Evolutionary conservation across 2,329 filamentous ascomycete species (phyloP).

Genomic region (Fusarium armeniacum): DNA sequence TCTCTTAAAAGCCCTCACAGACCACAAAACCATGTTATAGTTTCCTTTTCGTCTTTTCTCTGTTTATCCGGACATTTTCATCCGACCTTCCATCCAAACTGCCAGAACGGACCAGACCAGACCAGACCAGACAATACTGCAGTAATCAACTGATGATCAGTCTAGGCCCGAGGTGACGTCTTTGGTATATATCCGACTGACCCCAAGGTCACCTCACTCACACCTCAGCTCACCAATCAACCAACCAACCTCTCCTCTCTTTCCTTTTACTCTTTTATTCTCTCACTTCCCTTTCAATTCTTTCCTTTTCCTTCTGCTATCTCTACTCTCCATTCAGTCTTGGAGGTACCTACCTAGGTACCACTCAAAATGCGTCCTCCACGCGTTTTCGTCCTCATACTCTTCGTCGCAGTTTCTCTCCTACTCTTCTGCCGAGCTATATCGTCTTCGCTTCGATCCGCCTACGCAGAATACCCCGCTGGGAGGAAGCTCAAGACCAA

Average conservation of each 20-base stretch:
- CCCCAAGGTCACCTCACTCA: constrained; percentile 44
- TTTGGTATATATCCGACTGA: constrained; percentile 46
- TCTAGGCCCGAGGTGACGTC: constrained; percentile 43
- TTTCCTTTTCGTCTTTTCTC: constrained; percentile 6
- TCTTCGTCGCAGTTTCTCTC: constrained; percentile 67
- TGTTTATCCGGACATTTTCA: constrained; percentile 12
- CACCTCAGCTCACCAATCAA: constrained; percentile 42
- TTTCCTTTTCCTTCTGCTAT: constrained; percentile 5
- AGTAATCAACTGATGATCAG: constrained; percentile 29
- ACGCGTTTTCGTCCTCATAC: constrained; percentile 66
- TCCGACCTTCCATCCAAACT: constrained; percentile 9
- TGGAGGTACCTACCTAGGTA: constrained; percentile 15
- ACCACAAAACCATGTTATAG: constrained; percentile 18
- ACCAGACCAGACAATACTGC: neutral
- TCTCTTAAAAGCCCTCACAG: constrained; percentile 14
- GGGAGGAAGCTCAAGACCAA: constrained; percentile 46
- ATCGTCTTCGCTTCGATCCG: constrained; percentile 54
- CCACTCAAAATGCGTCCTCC: constrained; percentile 65
- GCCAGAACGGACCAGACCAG: neutral
- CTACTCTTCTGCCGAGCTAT: constrained; percentile 69
- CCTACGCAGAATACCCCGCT: constrained; percentile 50
- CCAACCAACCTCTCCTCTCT: constrained; percentile 9
- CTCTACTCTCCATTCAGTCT: constrained; percentile 6
- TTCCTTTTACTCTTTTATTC: constrained; percentile 16
- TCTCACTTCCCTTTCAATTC: constrained; percentile 20